Conservation (phyloP, 352 stramenopile species). For the Aphanomyces invadans region DNA sequence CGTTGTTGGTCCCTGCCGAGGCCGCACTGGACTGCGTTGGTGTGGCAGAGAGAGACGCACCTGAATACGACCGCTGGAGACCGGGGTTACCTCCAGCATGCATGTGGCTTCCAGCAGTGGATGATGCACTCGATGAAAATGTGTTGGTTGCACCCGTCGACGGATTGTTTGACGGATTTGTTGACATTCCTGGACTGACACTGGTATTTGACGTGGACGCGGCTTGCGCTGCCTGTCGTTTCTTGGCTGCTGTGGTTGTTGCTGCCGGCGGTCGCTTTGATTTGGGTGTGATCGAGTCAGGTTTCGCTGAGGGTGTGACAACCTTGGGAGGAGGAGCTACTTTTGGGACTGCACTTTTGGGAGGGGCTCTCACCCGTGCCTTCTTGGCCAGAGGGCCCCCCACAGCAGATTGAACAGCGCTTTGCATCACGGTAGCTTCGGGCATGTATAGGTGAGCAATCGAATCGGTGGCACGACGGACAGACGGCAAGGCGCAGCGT, state of each 20-base stretch:
- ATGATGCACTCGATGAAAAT: neutral
- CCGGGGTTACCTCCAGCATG: neutral
- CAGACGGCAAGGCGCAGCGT: neutral
- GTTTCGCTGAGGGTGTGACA: neutral
- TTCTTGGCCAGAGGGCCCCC: constrained; percentile 13
- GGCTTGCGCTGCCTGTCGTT: neutral
- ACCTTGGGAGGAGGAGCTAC: neutral
- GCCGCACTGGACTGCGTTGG: neutral
- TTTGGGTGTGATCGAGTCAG: constrained; percentile 3
- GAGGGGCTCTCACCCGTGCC: neutral
- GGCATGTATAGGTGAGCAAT: neutral
- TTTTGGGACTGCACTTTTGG: constrained; percentile 3
- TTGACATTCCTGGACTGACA: neutral
- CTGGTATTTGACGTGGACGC: neutral
- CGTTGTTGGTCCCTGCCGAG: neutral
- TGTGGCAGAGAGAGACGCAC: neutral
- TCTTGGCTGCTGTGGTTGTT: constrained; percentile 17
- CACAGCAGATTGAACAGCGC: neutral
- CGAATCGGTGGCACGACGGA: no score
- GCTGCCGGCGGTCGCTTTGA: constrained; percentile 1
- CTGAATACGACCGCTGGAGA: constrained; percentile 15
- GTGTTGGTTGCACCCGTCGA: neutral
- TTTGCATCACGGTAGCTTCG: neutral
- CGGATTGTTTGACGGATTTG: neutral
- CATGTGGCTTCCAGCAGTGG: neutral